Percentiles rank a stretch among this genome's conserved stretches.
These are phyloP conservation scores for Zelonia costaricensis DNA, from an alignment of 208 protist species.

Conservation along the genomic window DNA sequence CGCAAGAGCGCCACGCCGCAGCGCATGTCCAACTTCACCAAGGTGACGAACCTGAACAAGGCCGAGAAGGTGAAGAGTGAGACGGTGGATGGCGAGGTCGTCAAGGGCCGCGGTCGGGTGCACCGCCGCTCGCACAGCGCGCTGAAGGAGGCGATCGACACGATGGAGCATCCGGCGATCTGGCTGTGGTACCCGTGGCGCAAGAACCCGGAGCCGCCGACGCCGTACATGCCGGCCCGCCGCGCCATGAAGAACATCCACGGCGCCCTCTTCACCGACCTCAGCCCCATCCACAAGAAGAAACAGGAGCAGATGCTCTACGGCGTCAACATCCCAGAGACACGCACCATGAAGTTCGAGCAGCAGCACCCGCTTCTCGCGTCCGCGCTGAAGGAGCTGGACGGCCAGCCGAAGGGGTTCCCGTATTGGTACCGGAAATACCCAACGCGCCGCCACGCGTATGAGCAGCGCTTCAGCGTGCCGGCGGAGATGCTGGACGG, in stretches of 20 bases:
- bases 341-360: slow-evolving; percentile 81
- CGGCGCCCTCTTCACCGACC: slow-evolving; percentile 79
- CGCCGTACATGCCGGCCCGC: slow-evolving; percentile 84
- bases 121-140: slow-evolving; percentile 79
- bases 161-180: slow-evolving; percentile 91
- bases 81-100: slow-evolving; percentile 81
- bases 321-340: slow-evolving; percentile 82
- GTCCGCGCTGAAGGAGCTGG: slow-evolving; percentile 62
- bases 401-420: slow-evolving; percentile 86
- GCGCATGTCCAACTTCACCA: slow-evolving; percentile 76
- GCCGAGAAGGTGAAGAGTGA: slow-evolving; percentile 71
- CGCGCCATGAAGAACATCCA: slow-evolving; percentile 91
- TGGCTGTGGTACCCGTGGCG: slow-evolving; percentile 94
- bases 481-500: slow-evolving; percentile 90
- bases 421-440: slow-evolving; percentile 95
- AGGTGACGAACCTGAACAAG: slow-evolving; percentile 81
- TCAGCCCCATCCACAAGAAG: slow-evolving; percentile 88
- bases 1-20: slow-evolving; percentile 69
- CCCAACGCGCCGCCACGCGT: slow-evolving; percentile 89
- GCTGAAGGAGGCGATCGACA: slow-evolving; percentile 78
- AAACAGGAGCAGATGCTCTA: slow-evolving; percentile 90
- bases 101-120: slow-evolving; percentile 83
- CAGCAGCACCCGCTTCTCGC: slow-evolving; percentile 86
- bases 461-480: slow-evolving; percentile 89
- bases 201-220: slow-evolving; percentile 90